phyloP scores from a whole-genome alignment of 225 moss, liverwort and hornwort species.

The Polytrichum commune region DNA sequence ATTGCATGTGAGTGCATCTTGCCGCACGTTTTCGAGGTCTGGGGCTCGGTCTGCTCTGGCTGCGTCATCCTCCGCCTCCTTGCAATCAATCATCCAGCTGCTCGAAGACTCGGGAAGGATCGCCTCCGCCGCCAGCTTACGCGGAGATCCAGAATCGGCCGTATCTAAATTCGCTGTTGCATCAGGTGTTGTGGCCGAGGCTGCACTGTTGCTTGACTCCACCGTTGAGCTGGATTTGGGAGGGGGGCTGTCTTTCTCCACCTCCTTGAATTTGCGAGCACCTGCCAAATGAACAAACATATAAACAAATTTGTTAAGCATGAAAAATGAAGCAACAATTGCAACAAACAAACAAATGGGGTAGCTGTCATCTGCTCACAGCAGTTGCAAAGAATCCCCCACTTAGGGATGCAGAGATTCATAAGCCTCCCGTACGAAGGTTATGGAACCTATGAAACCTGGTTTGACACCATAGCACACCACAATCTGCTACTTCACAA shows the following conservation, averaged over 20 bases:
- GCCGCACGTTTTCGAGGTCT: conserved; percentile 34
- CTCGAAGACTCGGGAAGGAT: conserved; percentile 51
- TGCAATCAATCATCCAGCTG: conserved; percentile 47
- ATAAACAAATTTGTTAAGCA: too few species aligned
- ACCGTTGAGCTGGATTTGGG: conserved; percentile 19
- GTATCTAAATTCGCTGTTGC: conserved; percentile 33
- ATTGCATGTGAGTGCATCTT: conserved; percentile 28
- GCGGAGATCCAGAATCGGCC: conserved; percentile 53
- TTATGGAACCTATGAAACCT: too few species aligned
- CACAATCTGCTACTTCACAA: too few species aligned
- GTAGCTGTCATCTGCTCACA: too few species aligned
- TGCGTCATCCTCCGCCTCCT: conserved; percentile 4
- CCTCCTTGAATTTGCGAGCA: conserved; percentile 13
- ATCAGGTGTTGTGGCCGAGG: conserved; percentile 29
- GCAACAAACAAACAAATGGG: too few species aligned
- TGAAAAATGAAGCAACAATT: too few species aligned
- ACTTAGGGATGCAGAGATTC: too few species aligned
- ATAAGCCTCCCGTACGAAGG: too few species aligned
- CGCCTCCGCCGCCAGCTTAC: conserved; percentile 42
- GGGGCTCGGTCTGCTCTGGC: conserved; percentile 1
- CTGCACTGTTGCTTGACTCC: conserved; percentile 25
- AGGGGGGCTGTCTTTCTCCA: not conserved
- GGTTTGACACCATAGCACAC: too few species aligned
- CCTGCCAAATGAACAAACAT: conserved; percentile 18
- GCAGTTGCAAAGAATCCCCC: too few species aligned